Evolutionary conservation across 495 filamentous ascomycete genomes (phyloP).

Genomic region (Chaetomium fimeti): DNA sequence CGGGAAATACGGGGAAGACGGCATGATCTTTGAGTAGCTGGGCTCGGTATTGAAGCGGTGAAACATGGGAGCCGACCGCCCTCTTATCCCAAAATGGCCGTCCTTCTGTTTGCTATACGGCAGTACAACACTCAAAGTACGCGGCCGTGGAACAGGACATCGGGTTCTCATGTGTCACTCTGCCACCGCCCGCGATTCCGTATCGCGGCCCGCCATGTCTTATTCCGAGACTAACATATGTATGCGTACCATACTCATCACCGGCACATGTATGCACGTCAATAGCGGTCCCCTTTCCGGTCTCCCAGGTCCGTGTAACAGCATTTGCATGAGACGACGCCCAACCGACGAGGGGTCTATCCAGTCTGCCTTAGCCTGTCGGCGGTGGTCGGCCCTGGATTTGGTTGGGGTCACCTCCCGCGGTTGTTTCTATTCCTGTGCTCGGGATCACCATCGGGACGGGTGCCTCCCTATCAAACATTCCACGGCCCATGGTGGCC

Average conservation of each 20-base stretch:
- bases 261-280: background rate
- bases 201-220: background rate
- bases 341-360: background rate
- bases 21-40: too few species aligned
- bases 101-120: background rate
- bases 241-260: background rate
- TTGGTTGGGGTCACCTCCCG: background rate
- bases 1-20: too few species aligned
- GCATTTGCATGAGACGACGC: background rate
- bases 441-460: background rate
- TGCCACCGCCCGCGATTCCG: background rate
- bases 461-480: background rate
- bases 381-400: background rate
- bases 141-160: background rate
- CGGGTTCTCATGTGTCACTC: background rate
- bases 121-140: background rate
- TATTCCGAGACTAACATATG: background rate
- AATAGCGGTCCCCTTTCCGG: background rate
- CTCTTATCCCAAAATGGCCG: background rate
- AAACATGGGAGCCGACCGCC: too few species aligned
- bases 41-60: too few species aligned
- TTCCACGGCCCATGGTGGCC: background rate
- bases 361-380: too few species aligned
- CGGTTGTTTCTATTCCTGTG: constrained; percentile 8
- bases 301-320: background rate